phyloP scores from a whole-genome alignment of 1,139 yeast genomes.

The Protomyces inundatus region DNA sequence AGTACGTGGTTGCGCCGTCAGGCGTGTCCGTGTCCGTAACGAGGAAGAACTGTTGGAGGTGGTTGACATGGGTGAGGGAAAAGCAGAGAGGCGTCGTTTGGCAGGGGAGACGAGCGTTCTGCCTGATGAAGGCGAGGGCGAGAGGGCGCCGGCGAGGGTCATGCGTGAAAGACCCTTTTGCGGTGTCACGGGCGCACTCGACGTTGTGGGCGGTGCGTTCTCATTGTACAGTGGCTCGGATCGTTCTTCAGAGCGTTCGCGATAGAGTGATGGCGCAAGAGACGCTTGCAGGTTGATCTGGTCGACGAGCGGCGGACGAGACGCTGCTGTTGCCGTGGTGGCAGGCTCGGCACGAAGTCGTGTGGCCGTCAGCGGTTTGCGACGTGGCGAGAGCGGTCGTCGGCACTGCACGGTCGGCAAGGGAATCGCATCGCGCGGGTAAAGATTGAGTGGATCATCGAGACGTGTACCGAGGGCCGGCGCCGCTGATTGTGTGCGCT shows the following conservation, averaged over 20 bases:
- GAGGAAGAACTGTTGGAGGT: neutral
- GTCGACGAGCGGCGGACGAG: neutral
- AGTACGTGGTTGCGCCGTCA: conserved; percentile 5
- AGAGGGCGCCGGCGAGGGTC: neutral
- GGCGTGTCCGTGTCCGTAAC: conserved; percentile 7
- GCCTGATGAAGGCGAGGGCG: neutral
- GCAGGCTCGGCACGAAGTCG: neutral
- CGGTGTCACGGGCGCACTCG: neutral
- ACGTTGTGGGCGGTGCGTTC: conserved; percentile 5
- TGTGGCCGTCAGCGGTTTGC: conserved; percentile 10
- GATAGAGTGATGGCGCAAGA: neutral
- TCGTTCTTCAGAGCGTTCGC: too few relatives aligned
- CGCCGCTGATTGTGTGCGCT: neutral
- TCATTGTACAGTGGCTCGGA: neutral
- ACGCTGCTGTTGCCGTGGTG: neutral
- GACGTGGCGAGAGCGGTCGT: conserved; percentile 8
- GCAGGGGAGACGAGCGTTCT: neutral
- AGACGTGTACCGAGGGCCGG: conserved; percentile 5
- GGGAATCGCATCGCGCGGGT: neutral
- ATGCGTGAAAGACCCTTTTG: neutral
- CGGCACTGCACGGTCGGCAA: conserved; percentile 6
- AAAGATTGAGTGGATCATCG: conserved; percentile 12
- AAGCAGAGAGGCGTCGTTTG: conserved; percentile 7
- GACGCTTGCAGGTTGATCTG: conserved; percentile 9
- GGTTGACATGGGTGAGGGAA: neutral